Conservation (phyloP, 495 filamentous ascomycete species). For the Copromyces sp. region DNA sequence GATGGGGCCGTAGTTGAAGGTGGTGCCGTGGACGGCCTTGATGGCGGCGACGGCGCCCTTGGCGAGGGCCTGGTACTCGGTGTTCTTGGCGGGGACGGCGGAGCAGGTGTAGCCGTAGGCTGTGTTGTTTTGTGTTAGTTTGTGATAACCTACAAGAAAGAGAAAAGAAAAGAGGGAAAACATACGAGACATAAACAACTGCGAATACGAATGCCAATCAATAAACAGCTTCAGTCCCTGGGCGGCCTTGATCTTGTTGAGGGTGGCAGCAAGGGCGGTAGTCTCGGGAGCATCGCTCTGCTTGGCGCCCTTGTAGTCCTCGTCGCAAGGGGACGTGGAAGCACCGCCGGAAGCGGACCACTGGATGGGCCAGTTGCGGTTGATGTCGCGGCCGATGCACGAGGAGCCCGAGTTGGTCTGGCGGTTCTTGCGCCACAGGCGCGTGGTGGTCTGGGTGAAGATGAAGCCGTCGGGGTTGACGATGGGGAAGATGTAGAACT, state of each 20-base stretch:
- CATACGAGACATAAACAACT: conserved; percentile 35
- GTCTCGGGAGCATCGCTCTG: conserved; percentile 42
- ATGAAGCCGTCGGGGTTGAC: conserved; percentile 58
- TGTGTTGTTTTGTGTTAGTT: conserved; percentile 5
- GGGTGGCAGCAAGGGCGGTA: conserved; percentile 30
- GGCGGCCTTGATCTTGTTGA: conserved; percentile 25
- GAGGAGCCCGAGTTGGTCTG: conserved; percentile 31
- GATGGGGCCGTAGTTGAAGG: conserved; percentile 41
- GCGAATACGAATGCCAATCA: conserved; percentile 51
- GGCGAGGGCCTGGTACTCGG: conserved; percentile 34
- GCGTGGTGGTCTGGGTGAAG: conserved; percentile 48
- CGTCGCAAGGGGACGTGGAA: conserved; percentile 41
- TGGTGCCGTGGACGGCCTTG: conserved; percentile 34
- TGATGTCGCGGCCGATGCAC: conserved; percentile 51
- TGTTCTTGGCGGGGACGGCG: conserved; percentile 32
- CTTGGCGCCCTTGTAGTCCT: conserved; percentile 43
- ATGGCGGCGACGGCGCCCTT: conserved; percentile 34
- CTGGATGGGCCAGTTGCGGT: conserved; percentile 52
- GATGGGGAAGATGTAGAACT: conserved; percentile 53
- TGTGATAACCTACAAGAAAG: background rate
- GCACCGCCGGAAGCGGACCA: conserved; percentile 42
- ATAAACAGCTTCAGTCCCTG: conserved; percentile 49
- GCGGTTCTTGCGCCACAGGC: conserved; percentile 58
- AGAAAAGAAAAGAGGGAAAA: background rate
- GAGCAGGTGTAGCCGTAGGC: conserved; percentile 31